A percentile compares a stretch with the other conserved stretches of the same genome.
Evolutionary conservation across 768 basidiomycete genomes (phyloP).

Genomic region (Chiua virens): DNA sequence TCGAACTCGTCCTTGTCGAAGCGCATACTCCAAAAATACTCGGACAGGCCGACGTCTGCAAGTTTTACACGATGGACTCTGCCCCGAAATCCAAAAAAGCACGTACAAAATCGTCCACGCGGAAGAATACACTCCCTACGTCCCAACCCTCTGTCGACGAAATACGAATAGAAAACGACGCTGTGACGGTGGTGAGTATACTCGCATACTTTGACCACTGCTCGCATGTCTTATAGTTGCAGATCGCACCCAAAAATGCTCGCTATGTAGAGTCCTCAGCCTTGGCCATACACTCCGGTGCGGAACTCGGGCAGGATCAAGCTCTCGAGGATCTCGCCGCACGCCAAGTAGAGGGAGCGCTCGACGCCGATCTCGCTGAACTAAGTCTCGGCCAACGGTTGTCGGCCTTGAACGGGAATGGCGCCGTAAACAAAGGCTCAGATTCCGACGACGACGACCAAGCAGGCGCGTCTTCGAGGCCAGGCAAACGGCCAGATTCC

Average conservation of each 20-base stretch:
- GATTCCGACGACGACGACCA: constrained; percentile 50
- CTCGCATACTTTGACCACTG: no score
- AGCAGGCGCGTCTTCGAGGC: constrained; percentile 27
- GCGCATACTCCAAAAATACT: neutral
- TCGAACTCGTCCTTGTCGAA: neutral
- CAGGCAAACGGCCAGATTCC: constrained; percentile 23
- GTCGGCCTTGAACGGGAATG: constrained; percentile 61
- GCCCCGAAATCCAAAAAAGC: constrained; percentile 51
- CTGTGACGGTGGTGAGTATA: constrained; percentile 19
- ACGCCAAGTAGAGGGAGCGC: constrained; percentile 60
- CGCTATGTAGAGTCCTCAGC: constrained; percentile 68
- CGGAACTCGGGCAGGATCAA: constrained; percentile 59
- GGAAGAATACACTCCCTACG: constrained; percentile 14
- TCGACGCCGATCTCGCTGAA: constrained; percentile 87
- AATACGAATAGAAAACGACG: constrained; percentile 23
- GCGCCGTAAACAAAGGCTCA: constrained; percentile 37
- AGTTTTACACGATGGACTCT: constrained; percentile 38
- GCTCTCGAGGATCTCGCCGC: constrained; percentile 49
- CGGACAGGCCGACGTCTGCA: neutral
- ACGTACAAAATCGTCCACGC: constrained; percentile 47
- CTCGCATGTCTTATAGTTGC: constrained; percentile 19
- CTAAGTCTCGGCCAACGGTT: constrained; percentile 89
- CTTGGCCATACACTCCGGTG: constrained; percentile 65
- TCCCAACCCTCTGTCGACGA: constrained; percentile 16
- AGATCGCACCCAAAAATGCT: constrained; percentile 48